Percentiles rank a stretch among this genome's conserved stretches.
Evolutionary conservation across 768 basidiomycete genomes (phyloP).

Genomic region (Pleurotus giganteus): DNA sequence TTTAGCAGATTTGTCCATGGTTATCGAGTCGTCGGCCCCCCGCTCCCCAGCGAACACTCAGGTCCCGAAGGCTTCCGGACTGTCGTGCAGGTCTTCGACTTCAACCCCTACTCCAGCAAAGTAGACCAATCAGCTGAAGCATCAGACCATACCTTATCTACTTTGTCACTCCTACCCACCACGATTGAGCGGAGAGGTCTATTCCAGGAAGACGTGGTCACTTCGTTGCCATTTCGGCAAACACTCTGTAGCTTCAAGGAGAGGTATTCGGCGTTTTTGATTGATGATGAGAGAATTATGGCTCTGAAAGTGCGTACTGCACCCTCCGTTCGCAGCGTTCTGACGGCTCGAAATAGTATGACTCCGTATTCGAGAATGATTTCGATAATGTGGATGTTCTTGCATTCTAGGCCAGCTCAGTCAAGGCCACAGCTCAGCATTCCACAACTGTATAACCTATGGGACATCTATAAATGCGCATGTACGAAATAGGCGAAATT

Average conservation of each 20-base stretch:
- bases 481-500: too few species aligned
- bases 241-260: neutral
- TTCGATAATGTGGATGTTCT: slow-evolving; percentile 2
- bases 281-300: slow-evolving; percentile 6
- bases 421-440: neutral
- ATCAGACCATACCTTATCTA: too few species aligned
- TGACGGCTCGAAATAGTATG: neutral
- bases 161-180: too few species aligned
- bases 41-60: neutral
- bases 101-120: neutral
- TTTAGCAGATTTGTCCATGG: slow-evolving; percentile 1
- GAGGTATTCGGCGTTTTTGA: slow-evolving; percentile 1
- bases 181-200: neutral
- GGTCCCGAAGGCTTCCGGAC: neutral
- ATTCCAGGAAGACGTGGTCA: neutral
- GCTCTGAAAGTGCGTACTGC: slow-evolving; percentile 1
- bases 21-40: neutral
- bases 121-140: neutral
- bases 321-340: neutral
- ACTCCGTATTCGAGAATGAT: neutral
- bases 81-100: neutral
- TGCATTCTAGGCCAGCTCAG: neutral
- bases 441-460: too few species aligned
- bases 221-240: neutral
- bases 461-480: too few species aligned